Base-by-base conservation (phyloP, 2,329 filamentous ascomycete genomes). In the Alternaria solani region DNA sequence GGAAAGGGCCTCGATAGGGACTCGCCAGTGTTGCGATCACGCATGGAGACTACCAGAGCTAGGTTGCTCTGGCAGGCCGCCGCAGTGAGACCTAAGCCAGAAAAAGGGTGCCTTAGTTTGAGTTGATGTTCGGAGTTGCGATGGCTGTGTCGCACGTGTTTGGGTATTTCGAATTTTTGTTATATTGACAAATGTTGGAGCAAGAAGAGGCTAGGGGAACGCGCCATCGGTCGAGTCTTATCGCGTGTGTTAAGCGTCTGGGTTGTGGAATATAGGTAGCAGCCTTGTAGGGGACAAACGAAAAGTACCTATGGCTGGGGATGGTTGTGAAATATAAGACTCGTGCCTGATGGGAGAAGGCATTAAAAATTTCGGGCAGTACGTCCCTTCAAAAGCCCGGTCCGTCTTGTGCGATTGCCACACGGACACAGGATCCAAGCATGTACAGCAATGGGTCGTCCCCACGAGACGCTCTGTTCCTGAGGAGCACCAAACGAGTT, bases 1-100 rank as follows among this genome's bases (percentile, higher is more conserved):
- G 80, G 75, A 76, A 77, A 69, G 77, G 79, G 72, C 80, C 80
- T 77, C 80, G 77, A 76, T 80, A 75, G 73, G 75, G 71, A 75
- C 80, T 79, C 79, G 81, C 81, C 81, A 83, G 81, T 75, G 75
- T 82, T 81, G 81, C 81, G 74, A 81, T 75, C 80, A 78, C 79
- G 80, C 79, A 81, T 82, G 76, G 78, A 81, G 79, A 80, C 81
- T 82, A 80, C 81, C 80, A 81, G 80, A 82, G 80, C 80, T 78
- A 78, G 70, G 74, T 78, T 76, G 79, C 80, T 81, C 80, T 80
- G 79, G 80, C 80, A 82, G 79, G 77, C 78, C 74, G 78, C 80
- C 77, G 74, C 73, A 71, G 74, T 79, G 70, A 79, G 78, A 79
- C 77, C 77, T 76, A 78, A 75, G 75, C 77, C 77, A 75, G 74